Base-by-base conservation (phyloP, 2,329 filamentous ascomycete genomes). In the Corinectria fuckeliana region DNA sequence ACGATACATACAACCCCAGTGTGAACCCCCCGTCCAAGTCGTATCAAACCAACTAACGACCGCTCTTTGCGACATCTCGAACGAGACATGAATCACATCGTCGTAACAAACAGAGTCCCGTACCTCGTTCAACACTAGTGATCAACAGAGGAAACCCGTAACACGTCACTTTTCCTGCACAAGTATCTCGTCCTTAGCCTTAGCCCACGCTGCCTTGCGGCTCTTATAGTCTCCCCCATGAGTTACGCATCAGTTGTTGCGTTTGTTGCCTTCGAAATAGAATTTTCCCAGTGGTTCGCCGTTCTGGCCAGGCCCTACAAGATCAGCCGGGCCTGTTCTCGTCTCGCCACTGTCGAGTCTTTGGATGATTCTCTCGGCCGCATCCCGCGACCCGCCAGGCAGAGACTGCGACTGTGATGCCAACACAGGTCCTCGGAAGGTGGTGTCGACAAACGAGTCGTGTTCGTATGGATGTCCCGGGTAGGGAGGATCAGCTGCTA, bases 281-380 rank as follows among this genome's bases (percentile, higher is more conserved):
- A 88, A 87, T 62, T 81, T 83, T 13, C 85, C 86, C 50, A 88
- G 67, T 10, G 80, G 72, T 45, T 82, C 80, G 5, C 75, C 80
- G 34, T 75, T 76, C 25, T 77, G 75, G 8, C 78, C 78, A 1
- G 82, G 76, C 36, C 75, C 82, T 20, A 79, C 78, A 56, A 85
- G 65, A 1, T 76, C 74, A 9, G 73, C 68, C 8, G 72, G 68
- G 4, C 75, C 77, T 1, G 75, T 72, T 36, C 72, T 74, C 10
- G 72, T 75, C 61, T 85, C 82, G 9, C 79, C 81, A 23, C 80
- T 79, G 55, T 85, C 84, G 58, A 89, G 76, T 25, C 82, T 81
- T 57, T 84, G 82, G 60, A 91, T 75, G 57, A 90, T 87, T 58
- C 85, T 80, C 75, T 91, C 88, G 5, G 88, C 87, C 14, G 86